Evolutionary conservation across 2,329 filamentous ascomycete genomes (phyloP), one percentile per base, ranked within the genome.

Genomic region (Scortechinia acanthostroma): DNA sequence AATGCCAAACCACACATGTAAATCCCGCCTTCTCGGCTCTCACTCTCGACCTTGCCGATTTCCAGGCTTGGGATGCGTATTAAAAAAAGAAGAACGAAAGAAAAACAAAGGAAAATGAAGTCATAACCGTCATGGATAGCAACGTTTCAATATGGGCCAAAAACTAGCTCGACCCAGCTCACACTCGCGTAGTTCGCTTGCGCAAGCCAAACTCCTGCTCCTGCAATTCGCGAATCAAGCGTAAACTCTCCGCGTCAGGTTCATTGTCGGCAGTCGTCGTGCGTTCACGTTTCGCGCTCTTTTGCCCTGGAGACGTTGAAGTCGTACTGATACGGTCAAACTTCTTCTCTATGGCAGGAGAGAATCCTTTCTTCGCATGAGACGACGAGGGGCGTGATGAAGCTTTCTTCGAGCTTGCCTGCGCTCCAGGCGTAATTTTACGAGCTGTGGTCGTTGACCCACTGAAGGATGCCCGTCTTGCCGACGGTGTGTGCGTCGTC

Each of bases 61-160:
- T n/a, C n/a, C n/a, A n/a, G n/a, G n/a, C n/a, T n/a, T n/a, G n/a
- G n/a, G n/a, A n/a, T n/a, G n/a, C n/a, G n/a, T n/a, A n/a, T n/a
- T n/a, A n/a, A n/a, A n/a, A n/a, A n/a, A n/a, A n/a, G n/a, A 30
- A 30, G 25, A 30, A 30, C 10, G n/a, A n/a, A 30, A 30, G n/a
- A 30, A n/a, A 30, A 30, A 30, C 25, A 30, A 30, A 30, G 25
- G 25, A n/a, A n/a, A n/a, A 30, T n/a, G n/a, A n/a, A n/a, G n/a
- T n/a, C n/a, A n/a, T n/a, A n/a, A n/a, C n/a, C n/a, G n/a, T n/a
- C n/a, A n/a, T n/a, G n/a, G n/a, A n/a, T n/a, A n/a, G n/a, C n/a
- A n/a, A n/a, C n/a, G n/a, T n/a, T n/a, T n/a, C n/a, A n/a, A n/a
- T n/a, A n/a, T n/a, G n/a, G n/a, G n/a, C n/a, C n/a, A n/a, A n/a